Conservation (phyloP, 2,329 filamentous ascomycete species). For the Elsinoe ampelina region DNA sequence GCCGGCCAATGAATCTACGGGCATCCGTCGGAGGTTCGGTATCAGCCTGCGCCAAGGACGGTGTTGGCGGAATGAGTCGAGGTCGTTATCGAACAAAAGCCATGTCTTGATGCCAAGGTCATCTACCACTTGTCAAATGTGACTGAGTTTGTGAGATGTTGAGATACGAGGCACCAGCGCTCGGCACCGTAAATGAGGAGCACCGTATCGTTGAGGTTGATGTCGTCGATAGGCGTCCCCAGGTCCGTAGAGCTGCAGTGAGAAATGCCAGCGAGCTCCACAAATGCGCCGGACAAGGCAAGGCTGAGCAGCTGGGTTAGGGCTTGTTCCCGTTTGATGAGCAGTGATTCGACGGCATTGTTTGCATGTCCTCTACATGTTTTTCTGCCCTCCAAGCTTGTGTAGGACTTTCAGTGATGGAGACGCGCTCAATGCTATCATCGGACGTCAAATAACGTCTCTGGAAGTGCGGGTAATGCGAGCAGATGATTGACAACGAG, state of each 20-base stretch:
- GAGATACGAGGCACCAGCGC: not conserved
- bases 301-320: not conserved
- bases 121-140: not conserved
- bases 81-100: not conserved
- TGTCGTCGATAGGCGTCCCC: too few species aligned
- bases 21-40: not conserved
- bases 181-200: not conserved
- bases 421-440: too few species aligned
- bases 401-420: too few species aligned
- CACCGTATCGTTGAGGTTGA: too few species aligned
- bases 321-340: not conserved
- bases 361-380: not conserved
- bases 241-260: not conserved
- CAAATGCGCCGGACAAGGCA: not conserved
- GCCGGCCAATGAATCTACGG: not conserved
- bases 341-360: too few species aligned
- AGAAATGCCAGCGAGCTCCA: not conserved
- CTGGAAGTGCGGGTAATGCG: not conserved
- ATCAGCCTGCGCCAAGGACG: not conserved
- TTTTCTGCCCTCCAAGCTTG: not conserved
- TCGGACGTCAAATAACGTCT: too few species aligned
- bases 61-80: not conserved
- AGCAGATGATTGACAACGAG: not conserved
- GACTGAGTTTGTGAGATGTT: not conserved
- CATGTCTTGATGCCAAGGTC: slow-evolving; percentile 8